Base-by-base conservation (phyloP, 805 yeast species). In the Teunomyces cretensis region DNA sequence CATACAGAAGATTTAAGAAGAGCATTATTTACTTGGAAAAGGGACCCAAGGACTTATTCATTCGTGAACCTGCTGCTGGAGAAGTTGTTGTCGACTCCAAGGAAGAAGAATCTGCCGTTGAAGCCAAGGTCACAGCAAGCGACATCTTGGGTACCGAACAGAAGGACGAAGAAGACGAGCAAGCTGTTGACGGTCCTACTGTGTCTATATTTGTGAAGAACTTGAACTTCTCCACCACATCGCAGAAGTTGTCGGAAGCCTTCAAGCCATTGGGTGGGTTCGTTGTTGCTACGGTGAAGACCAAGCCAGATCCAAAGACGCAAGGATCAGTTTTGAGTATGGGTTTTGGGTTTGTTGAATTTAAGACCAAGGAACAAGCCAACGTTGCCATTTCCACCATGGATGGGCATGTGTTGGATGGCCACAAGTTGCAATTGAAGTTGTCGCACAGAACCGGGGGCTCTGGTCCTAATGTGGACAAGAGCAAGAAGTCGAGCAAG, bases 311-410 rank as follows among this genome's bases (percentile, higher is more conserved):
- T 67, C 80, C 96, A 30, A 88, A 83, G 65, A 78, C 80, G 48
- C 60, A 78, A 2, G 85, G 83, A 9, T 78, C 78, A 46, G 68
- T 74, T n/a, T 75, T 83, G 48, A 89, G 97, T 56, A 94, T 94
- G 99, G 99, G 99, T 15, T 94, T 90, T 59, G 99, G 99, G 1
- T 94, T 94, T 68, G 97, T 81, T 11, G 99, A 94, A 67, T 94
- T 89, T 66, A 80, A 73, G 54, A 80, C 91, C 1, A 80, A 79
- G 53, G 88, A 82, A 32, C 82, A 86, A 57, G 99, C 99, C 0
- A 74, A 79, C 33, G 74, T 78, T 9, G 98, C 96, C 6, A 80
- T 89, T 39, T 64, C 74, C 28, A 76, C 84, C 0, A 68, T 89
- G 71, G 88, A 91, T 63, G 95, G 88, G 2, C 76, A 81, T 43